Conservation (phyloP, 1,284 basidiomycete species). For the Trichosporon coremiiforme region DNA sequence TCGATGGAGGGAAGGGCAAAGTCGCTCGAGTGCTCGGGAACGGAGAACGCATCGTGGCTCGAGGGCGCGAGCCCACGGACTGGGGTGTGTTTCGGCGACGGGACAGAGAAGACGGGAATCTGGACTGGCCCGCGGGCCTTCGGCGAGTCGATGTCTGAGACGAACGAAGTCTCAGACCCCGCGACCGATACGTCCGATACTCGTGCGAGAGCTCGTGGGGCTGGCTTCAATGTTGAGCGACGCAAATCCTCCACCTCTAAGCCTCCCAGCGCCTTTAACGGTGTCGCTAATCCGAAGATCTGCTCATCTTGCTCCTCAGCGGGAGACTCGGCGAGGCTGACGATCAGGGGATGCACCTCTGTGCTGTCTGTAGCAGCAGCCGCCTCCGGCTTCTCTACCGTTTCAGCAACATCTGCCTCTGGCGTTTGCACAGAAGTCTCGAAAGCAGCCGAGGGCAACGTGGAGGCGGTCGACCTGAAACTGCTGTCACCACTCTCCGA, state of each 20-base stretch:
- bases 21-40: not conserved
- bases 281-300: not conserved
- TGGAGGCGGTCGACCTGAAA: not conserved
- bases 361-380: no score
- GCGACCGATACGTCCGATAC: not conserved
- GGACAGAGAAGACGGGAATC: conserved; percentile 36
- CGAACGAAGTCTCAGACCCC: conserved; percentile 23
- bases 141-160: conserved; percentile 39
- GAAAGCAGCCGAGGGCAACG: not conserved
- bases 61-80: conserved; percentile 17
- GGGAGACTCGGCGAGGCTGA: not conserved
- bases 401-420: not conserved
- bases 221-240: not conserved
- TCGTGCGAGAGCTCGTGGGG: not conserved
- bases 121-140: conserved; percentile 44
- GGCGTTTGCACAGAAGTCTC: not conserved
- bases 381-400: not conserved
- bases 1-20: conserved; percentile 22
- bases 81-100: conserved; percentile 7
- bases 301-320: not conserved
- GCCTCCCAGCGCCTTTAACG: not conserved
- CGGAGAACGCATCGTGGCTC: not conserved
- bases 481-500: conserved; percentile 8
- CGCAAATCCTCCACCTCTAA: not conserved
- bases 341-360: not conserved